These are phyloP conservation scores for Tulasnella sp. DNA, from an alignment of 768 basidiomycete genomes.

Conservation along the genomic window DNA sequence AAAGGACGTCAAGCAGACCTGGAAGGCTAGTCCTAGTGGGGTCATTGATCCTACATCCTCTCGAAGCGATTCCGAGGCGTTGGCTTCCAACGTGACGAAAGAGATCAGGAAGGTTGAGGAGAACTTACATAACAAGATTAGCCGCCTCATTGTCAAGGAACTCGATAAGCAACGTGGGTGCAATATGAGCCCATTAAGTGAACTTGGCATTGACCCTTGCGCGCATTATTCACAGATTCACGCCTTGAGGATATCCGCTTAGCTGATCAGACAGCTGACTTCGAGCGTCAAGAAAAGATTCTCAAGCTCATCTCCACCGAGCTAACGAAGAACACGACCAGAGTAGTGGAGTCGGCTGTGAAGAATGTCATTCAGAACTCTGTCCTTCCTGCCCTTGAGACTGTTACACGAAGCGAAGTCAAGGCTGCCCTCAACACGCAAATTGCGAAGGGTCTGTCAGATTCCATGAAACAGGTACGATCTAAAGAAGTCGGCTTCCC, in stretches of 20 bases:
- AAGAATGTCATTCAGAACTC: constrained; percentile 81
- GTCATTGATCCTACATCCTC: constrained; percentile 15
- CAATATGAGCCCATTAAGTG: constrained; percentile 24
- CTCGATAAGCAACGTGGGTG: constrained; percentile 84
- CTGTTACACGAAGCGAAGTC: constrained; percentile 77
- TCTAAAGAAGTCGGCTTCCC: background rate
- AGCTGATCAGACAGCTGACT: constrained; percentile 75
- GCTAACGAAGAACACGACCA: constrained; percentile 80
- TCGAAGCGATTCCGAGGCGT: constrained; percentile 24
- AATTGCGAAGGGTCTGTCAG: constrained; percentile 66
- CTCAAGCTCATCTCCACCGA: constrained; percentile 83
- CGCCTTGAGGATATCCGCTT: constrained; percentile 77
- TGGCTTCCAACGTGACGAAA: constrained; percentile 53
- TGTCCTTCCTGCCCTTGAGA: constrained; percentile 76
- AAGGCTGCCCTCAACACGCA: constrained; percentile 73
- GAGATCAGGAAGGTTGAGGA: constrained; percentile 80
- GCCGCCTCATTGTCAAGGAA: constrained; percentile 76
- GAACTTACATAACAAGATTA: constrained; percentile 68
- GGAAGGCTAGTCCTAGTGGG: constrained; percentile 25
- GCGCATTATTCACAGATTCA: constrained; percentile 52
- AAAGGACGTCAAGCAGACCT: constrained; percentile 33
- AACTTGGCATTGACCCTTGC: constrained; percentile 6
- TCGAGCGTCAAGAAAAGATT: constrained; percentile 82
- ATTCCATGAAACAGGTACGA: constrained; percentile 69
- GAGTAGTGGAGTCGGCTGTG: constrained; percentile 83